Evolutionary conservation across 192 early-diverging fungal genomes (phyloP).

Genomic region (Coemansia guatemalensis): DNA sequence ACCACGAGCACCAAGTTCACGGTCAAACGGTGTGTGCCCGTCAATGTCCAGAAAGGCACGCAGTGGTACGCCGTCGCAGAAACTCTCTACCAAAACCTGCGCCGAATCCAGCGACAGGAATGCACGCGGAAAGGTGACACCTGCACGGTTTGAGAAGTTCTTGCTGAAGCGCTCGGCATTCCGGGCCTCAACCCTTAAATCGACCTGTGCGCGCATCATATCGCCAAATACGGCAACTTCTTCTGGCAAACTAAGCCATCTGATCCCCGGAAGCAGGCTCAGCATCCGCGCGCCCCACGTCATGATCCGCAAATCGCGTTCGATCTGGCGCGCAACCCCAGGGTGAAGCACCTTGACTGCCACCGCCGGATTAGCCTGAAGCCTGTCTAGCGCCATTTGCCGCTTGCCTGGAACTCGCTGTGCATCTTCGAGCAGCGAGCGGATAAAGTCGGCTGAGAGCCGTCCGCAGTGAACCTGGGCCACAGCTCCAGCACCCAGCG

Average conservation of each 20-base stretch:
- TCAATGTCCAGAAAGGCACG: slow-evolving; percentile 67
- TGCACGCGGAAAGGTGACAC: slow-evolving; percentile 64
- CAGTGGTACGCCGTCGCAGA: slow-evolving; percentile 74
- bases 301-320: slow-evolving; percentile 84
- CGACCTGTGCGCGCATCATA: slow-evolving; percentile 92
- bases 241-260: slow-evolving; percentile 86
- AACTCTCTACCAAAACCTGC: slow-evolving; percentile 84
- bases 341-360: slow-evolving; percentile 96
- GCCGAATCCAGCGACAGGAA: slow-evolving; percentile 52
- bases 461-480: slow-evolving; percentile 73
- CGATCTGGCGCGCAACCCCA: slow-evolving; percentile 63
- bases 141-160: slow-evolving; percentile 56
- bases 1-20: slow-evolving; percentile 77
- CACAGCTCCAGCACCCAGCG: slow-evolving; percentile 93
- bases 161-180: slow-evolving; percentile 67
- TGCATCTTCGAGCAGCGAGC: slow-evolving; percentile 13
- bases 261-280: slow-evolving; percentile 69
- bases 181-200: slow-evolving; percentile 75
- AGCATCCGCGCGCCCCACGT: slow-evolving; percentile 63
- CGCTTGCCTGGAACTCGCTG: slow-evolving; percentile 4
- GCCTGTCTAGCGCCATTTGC: slow-evolving; percentile 12
- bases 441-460: slow-evolving; percentile 24
- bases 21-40: slow-evolving; percentile 66
- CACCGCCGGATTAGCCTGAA: slow-evolving; percentile 52
- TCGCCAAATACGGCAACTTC: slow-evolving; percentile 84